Evolutionary conservation across 768 basidiomycete genomes (phyloP).

Genomic region (Chiua virens): DNA sequence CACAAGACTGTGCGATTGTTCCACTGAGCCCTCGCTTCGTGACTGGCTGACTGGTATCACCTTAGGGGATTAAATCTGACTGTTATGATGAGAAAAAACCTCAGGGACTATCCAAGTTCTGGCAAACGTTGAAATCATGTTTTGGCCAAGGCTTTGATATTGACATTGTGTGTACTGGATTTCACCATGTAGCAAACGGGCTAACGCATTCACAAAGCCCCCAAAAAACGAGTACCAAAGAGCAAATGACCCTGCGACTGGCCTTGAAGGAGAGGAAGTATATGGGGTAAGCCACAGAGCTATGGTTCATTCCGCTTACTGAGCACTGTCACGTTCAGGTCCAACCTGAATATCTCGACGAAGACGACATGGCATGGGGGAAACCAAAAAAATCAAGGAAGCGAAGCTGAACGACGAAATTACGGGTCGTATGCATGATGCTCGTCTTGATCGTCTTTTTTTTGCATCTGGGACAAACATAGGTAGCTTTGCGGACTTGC

Average conservation of each 20-base stretch:
- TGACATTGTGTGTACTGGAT: constrained; percentile 11
- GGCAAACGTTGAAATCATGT: constrained; percentile 21
- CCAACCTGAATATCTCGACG: constrained; percentile 26
- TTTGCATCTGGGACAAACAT: background rate
- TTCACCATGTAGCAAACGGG: background rate
- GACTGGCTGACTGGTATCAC: background rate
- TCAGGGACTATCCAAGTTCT: constrained; percentile 3
- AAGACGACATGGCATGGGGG: constrained; percentile 30
- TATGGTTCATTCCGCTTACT: background rate
- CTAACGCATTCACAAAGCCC: constrained; percentile 6
- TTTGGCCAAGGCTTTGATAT: constrained; percentile 16
- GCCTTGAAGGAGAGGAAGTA: constrained; percentile 18
- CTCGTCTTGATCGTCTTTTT: background rate
- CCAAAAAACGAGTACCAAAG: constrained; percentile 16
- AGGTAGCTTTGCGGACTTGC: background rate
- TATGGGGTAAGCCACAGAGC: constrained; percentile 15
- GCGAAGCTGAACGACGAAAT: background rate
- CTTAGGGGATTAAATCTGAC: constrained; percentile 5
- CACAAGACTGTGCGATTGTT: constrained; percentile 1
- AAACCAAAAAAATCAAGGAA: constrained; percentile 11
- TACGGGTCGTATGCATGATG: background rate
- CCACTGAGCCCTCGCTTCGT: background rate
- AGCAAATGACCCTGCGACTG: constrained; percentile 9
- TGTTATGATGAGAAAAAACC: constrained; percentile 9
- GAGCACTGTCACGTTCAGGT: constrained; percentile 4